A percentile compares a stretch with the other conserved stretches of the same genome.
phyloP scores from a whole-genome alignment of 805 yeast species.

The Clavispora asparagi region DNA sequence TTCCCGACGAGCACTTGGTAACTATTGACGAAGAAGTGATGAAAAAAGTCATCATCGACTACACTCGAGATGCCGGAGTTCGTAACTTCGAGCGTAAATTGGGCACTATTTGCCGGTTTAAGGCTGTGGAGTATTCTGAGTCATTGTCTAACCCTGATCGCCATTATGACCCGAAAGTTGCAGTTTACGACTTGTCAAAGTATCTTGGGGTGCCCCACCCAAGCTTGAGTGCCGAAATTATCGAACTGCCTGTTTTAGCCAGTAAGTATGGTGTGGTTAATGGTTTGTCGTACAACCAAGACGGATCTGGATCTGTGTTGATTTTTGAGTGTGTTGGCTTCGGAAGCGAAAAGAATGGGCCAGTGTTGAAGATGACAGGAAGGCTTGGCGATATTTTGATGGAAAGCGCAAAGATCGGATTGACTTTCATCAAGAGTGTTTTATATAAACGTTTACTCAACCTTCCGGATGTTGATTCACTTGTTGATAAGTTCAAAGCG shows the following conservation, averaged over 20 bases:
- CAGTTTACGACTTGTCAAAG: conserved; percentile 52
- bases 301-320: conserved; percentile 79
- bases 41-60: conserved; percentile 56
- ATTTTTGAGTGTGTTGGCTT: conserved; percentile 74
- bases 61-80: conserved; percentile 85
- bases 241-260: conserved; percentile 41
- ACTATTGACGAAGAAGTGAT: conserved; percentile 49
- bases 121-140: conserved; percentile 65
- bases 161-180: conserved; percentile 37
- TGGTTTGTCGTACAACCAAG: conserved; percentile 82
- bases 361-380: conserved; percentile 65
- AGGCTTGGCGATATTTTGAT: conserved; percentile 74
- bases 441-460: conserved; percentile 28
- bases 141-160: conserved; percentile 12
- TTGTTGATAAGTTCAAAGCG: conserved; percentile 43
- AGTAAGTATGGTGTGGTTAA: conserved; percentile 70
- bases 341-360: conserved; percentile 34
- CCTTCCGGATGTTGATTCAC: conserved; percentile 23
- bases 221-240: conserved; percentile 28
- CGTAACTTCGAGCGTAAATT: conserved; percentile 71
- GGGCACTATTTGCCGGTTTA: conserved; percentile 73
- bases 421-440: conserved; percentile 64
- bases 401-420: conserved; percentile 78
- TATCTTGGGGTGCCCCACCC: conserved; percentile 65
- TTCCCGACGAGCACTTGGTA: conserved; percentile 39